Evolutionary conservation across 2,329 filamentous ascomycete species (phyloP), one percentile per base, ranked within the genome.

Genomic region (Scorias spongiosa): DNA sequence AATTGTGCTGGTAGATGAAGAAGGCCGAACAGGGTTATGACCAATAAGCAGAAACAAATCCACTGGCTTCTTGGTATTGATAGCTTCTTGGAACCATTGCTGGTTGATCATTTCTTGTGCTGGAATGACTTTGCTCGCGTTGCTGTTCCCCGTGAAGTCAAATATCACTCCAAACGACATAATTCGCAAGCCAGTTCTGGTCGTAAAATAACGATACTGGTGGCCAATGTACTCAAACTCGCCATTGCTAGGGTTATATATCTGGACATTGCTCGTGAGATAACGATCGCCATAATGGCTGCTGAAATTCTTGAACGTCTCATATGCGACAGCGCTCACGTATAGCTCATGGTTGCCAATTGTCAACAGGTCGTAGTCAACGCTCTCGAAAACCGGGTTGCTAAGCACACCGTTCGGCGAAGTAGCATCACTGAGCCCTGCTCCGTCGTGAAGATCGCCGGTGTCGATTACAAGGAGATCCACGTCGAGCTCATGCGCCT

Each of bases 341-440:
- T 81, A 80, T 6, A 82, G 68, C 60, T 81, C 78, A 51, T 82
- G 78, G 54, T 81, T 80, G 2, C 75, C 71, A 45, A 74, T 71
- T 2, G 70, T 69, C 36, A 75, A 58, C 18, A 75, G 49, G 51
- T 75, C 71, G 49, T 74, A 75, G 45, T 74, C 66, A 28, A 73
- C 49, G 12, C 69, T 66, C 52, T 51, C 62, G 49, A 73, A 74
- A 41, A 75, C 66, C 1, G 62, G 62, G 47, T 72, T 72, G 1
- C 73, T 74, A 17, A 75, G 49, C 36, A 66, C 60, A 38, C 75
- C 78, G 48, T 80, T 76, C 2, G 70, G 69, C 1, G 57, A 61
- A 0, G 76, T 80, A 5, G 71, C 72, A 55, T 81, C 78, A 38
- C 71, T 76, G 40, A 81, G 60, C 1, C 77, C 77, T 26, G 73